A percentile compares a stretch with the other conserved stretches of the same genome.
phyloP scores from a whole-genome alignment of 768 basidiomycete species.

The Serpula lacrymans region DNA sequence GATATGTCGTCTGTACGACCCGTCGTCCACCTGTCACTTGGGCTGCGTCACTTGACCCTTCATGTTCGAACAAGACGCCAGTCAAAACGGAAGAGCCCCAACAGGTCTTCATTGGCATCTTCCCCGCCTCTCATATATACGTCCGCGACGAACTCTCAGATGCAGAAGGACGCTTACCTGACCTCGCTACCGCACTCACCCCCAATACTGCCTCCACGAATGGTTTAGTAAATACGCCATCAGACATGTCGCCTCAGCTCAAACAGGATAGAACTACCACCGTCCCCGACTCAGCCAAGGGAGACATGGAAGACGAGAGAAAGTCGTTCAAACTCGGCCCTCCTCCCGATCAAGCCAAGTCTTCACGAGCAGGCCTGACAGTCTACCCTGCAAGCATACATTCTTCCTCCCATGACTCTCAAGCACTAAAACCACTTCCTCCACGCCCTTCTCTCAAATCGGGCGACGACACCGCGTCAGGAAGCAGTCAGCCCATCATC shows the following conservation, averaged over 20 bases:
- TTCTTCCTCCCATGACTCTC: slow-evolving; percentile 66
- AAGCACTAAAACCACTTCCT: slow-evolving; percentile 69
- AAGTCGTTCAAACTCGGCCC: slow-evolving; percentile 72
- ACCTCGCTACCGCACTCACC: slow-evolving; percentile 59
- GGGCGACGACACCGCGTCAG: slow-evolving; percentile 88
- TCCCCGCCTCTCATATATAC: slow-evolving; percentile 86
- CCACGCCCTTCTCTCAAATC: slow-evolving; percentile 94
- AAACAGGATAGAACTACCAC: slow-evolving; percentile 31
- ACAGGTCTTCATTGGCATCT: slow-evolving; percentile 92
- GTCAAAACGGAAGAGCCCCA: slow-evolving; percentile 71
- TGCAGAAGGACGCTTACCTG: slow-evolving; percentile 81
- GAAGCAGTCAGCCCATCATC: slow-evolving; percentile 81
- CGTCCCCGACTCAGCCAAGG: slow-evolving; percentile 28
- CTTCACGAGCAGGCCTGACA: slow-evolving; percentile 66
- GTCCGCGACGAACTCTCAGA: slow-evolving; percentile 84
- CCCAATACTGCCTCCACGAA: slow-evolving; percentile 22
- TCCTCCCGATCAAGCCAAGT: slow-evolving; percentile 71
- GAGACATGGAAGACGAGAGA: slow-evolving; percentile 36
- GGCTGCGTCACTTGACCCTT: slow-evolving; percentile 57
- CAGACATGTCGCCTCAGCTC: slow-evolving; percentile 46
- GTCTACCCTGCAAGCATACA: slow-evolving; percentile 76
- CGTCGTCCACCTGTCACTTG: slow-evolving; percentile 69
- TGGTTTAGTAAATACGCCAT: slow-evolving; percentile 37
- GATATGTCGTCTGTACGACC: slow-evolving; percentile 84
- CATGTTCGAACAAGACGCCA: slow-evolving; percentile 42